A percentile compares a stretch with the other conserved stretches of the same genome.
Evolutionary conservation across 352 stramenopile genomes (phyloP).

Genomic region (Blastocystis sp.): DNA sequence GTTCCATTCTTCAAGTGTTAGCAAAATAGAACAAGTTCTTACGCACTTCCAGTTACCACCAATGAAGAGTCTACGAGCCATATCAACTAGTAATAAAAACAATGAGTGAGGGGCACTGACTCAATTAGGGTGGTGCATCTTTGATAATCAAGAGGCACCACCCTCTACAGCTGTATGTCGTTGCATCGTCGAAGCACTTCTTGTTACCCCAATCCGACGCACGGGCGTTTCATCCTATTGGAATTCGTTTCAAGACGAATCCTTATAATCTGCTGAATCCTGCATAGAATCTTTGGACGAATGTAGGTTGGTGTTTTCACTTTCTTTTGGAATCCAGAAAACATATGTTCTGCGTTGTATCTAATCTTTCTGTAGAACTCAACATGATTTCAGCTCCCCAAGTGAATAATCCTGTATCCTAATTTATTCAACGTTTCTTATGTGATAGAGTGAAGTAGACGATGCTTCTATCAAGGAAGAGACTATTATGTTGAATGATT

Average conservation of each 20-base stretch:
- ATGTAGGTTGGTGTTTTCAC: background rate
- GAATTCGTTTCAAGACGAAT: constrained; percentile 51
- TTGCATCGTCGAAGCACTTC: background rate
- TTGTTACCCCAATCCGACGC: background rate
- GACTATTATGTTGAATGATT: background rate
- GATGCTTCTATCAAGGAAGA: background rate
- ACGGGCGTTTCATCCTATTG: constrained; percentile 25
- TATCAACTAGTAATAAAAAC: constrained; percentile 63
- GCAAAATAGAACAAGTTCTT: constrained; percentile 53
- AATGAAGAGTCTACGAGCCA: constrained; percentile 72
- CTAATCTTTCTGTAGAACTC: too few relatives aligned
- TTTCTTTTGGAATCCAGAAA: too few relatives aligned
- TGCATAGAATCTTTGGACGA: constrained; percentile 1
- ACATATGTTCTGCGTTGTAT: too few relatives aligned
- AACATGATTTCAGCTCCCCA: too few relatives aligned
- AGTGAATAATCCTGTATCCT: too few relatives aligned
- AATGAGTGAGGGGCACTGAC: constrained; percentile 25
- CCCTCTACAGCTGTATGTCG: background rate
- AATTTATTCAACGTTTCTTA: too few relatives aligned
- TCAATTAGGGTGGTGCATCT: background rate
- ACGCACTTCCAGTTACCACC: constrained; percentile 77
- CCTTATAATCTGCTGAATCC: background rate
- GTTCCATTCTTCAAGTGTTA: constrained; percentile 70
- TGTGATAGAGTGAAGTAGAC: too few relatives aligned
- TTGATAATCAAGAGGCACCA: background rate